Conservation (phyloP, 2,329 filamentous ascomycete species). For the Aureobasidium sp. region DNA sequence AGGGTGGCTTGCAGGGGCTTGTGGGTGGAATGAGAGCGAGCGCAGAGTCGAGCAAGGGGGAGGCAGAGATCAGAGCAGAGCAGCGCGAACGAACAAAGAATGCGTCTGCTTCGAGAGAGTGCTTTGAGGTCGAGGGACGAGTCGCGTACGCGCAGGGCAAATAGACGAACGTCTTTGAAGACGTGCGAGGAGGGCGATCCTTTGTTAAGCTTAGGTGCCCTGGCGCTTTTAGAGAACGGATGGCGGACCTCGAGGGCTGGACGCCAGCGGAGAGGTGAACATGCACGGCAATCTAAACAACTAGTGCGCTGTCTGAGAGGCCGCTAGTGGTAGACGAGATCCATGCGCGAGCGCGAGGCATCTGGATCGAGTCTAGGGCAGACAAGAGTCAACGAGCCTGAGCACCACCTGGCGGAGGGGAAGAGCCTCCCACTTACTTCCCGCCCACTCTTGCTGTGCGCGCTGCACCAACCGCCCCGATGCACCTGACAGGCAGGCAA, state of each 20-base stretch:
- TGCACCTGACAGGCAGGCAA: constrained; percentile 8
- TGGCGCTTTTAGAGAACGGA: constrained; percentile 35
- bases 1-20: constrained; percentile 15
- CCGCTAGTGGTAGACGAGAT: constrained; percentile 29
- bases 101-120: not conserved
- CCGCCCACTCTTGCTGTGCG: not conserved
- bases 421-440: constrained; percentile 3
- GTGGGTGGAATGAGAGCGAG: constrained; percentile 10
- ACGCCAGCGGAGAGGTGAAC: constrained; percentile 30
- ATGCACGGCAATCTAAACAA: constrained; percentile 35
- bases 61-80: not conserved
- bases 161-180: constrained; percentile 15
- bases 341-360: constrained; percentile 34
- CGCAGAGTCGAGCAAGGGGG: constrained; percentile 9
- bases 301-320: constrained; percentile 36
- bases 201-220: constrained; percentile 42
- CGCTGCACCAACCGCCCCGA: constrained; percentile 1
- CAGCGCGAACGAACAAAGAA: constrained; percentile 8
- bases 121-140: constrained; percentile 8
- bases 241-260: constrained; percentile 38
- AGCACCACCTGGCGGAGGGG: not conserved
- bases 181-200: constrained; percentile 36
- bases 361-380: constrained; percentile 30
- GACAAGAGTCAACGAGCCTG: not conserved
- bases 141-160: constrained; percentile 12